These are phyloP conservation scores for Tulasnella sp. DNA, from an alignment of 768 basidiomycete genomes.

Conservation along the genomic window DNA sequence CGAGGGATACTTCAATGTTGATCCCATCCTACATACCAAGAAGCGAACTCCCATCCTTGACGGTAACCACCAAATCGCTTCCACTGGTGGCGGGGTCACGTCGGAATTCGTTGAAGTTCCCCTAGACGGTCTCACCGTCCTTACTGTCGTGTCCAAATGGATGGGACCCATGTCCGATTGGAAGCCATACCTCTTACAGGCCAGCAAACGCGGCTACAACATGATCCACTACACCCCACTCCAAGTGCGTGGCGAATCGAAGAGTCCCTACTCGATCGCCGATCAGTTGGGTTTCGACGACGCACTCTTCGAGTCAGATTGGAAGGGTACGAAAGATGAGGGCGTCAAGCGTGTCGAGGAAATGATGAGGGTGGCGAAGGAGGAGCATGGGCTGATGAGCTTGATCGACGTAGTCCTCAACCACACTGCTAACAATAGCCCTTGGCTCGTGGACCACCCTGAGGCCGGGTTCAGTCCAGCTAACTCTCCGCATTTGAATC, in stretches of 20 bases:
- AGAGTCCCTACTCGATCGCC: conserved; percentile 88
- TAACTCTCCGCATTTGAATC: conserved; percentile 83
- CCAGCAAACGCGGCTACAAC: conserved; percentile 85
- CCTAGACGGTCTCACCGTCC: conserved; percentile 76
- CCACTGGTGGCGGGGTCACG: conserved; percentile 42
- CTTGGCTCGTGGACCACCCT: conserved; percentile 87
- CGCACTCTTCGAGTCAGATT: conserved; percentile 45
- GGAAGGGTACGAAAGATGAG: conserved; percentile 34
- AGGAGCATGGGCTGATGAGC: conserved; percentile 80
- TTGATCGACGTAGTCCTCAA: conserved; percentile 95
- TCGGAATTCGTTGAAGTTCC: conserved; percentile 56
- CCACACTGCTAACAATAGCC: conserved; percentile 90
- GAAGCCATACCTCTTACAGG: conserved; percentile 71
- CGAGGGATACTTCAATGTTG: conserved; percentile 93
- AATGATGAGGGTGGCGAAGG: conserved; percentile 57
- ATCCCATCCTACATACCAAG: conserved; percentile 73
- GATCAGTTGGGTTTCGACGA: conserved; percentile 78
- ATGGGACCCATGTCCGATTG: conserved; percentile 80
- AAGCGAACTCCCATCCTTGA: conserved; percentile 61
- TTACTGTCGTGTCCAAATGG: conserved; percentile 95
- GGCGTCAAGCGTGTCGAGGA: conserved; percentile 50
- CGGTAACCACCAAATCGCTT: conserved; percentile 41
- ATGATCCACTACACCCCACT: conserved; percentile 97
- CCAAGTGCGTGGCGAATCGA: conserved; percentile 79
- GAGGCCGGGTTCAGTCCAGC: conserved; percentile 90